A percentile compares a stretch with the other conserved stretches of the same genome.
Conservation (phyloP, 2,329 filamentous ascomycete species). For the Diaporthe citri region DNA sequence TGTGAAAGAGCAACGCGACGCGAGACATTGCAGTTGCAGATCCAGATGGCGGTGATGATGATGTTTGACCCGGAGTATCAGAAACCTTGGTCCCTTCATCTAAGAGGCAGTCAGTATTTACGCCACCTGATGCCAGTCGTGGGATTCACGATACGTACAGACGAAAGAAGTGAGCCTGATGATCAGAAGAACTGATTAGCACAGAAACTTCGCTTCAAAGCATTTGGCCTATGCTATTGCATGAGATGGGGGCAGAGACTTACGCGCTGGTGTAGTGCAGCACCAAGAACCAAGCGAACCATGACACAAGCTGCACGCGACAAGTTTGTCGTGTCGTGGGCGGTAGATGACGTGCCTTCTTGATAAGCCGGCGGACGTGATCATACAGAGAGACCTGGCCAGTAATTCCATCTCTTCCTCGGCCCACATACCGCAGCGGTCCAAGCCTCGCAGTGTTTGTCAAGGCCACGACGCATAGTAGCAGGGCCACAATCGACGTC, state of each 20-base stretch:
- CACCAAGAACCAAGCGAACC: constrained; percentile 27
- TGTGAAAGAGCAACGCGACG: constrained; percentile 17
- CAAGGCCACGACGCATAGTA: constrained; percentile 10
- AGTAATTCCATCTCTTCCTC: neutral
- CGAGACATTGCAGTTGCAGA: constrained; percentile 1
- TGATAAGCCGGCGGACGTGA: neutral
- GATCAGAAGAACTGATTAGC: neutral
- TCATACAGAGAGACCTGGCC: neutral
- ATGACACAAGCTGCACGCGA: constrained; percentile 20
- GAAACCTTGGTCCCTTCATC: neutral
- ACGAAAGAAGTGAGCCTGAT: constrained; percentile 7
- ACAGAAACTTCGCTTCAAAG: neutral
- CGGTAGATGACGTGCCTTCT: constrained; percentile 9
- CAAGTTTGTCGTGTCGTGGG: constrained; percentile 12
- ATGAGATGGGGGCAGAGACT: neutral
- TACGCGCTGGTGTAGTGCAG: constrained; percentile 19
- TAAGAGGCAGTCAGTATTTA: neutral
- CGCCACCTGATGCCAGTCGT: too few relatives aligned
- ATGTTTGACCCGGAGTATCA: too few relatives aligned
- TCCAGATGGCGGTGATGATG: neutral
- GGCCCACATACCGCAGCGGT: neutral
- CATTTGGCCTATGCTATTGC: neutral
- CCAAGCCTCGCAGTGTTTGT: constrained; percentile 6
- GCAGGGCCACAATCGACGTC: neutral
- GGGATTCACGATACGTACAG: neutral